Base-by-base conservation (phyloP, 2,329 filamentous ascomycete genomes). In the Colletotrichum nymphaeae region DNA sequence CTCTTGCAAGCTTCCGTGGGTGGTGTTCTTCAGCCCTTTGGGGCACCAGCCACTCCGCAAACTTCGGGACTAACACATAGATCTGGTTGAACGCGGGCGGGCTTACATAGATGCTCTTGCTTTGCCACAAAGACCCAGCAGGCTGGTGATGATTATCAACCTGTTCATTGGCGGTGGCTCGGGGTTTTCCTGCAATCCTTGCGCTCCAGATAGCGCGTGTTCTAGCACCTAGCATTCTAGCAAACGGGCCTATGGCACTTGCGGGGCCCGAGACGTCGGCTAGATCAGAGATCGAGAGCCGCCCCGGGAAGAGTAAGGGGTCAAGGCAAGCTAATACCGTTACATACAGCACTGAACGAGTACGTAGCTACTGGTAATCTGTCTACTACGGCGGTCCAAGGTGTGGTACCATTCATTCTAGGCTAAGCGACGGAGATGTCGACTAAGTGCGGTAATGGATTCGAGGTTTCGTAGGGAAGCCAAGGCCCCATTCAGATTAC, bases 271-370 rank as follows among this genome's bases (percentile, higher is more conserved):
- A 65, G 70, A 64, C 56, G 49, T 70, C 62, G 70, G 70, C 60
- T 65, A 73, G 70, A 73, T 73, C 67, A 73, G 56, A 73, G 70
- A 73, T 73, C 70, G 71, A 70, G 71, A 73, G 67, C 71, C 60
- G 70, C 60, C 55, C 60, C 66, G 66, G 66, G 59, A 59, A 64
- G 53, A 59, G 53, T 24, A 53, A 56, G 56, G 32, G 42, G 42
- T 28, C 26, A 24, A 19, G 52, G 60, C 35, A 32, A 46, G 49
- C 59, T 65, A 22, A 30, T 30, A 24, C 32, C 4, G 46, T 35
- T 63, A 49, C 58, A 49, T 49, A 49, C 42, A 49, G 49, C 63
- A 46, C 19, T 37, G 9, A 30, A n/a, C 16, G 19, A 32, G 37
- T 63, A 63, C 59, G 46, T 19, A 35, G 42, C 60, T 9, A 49